Evolutionary conservation across 2,329 filamentous ascomycete species (phyloP).

Genomic region (Rasamsonia emersonii): DNA sequence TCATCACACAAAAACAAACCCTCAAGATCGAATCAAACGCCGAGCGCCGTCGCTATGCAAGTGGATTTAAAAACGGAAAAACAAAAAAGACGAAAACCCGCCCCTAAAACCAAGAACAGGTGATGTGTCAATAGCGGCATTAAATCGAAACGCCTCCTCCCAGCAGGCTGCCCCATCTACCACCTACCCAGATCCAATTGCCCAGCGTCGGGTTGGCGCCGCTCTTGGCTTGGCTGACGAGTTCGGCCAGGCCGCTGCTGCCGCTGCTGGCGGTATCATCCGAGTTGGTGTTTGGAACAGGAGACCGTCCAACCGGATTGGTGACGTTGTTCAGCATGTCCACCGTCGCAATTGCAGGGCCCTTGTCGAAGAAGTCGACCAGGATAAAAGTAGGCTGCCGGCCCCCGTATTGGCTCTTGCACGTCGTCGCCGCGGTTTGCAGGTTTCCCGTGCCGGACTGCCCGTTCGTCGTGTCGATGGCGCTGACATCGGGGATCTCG

Average conservation of each 20-base stretch:
- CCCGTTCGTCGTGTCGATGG: slow-evolving; percentile 58
- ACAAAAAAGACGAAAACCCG: background rate
- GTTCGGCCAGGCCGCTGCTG: slow-evolving; percentile 24
- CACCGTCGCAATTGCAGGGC: slow-evolving; percentile 59
- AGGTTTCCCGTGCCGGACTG: slow-evolving; percentile 49
- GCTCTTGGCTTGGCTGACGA: slow-evolving; percentile 28
- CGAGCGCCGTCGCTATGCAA: no score
- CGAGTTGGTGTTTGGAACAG: slow-evolving; percentile 20
- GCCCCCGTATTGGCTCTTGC: slow-evolving; percentile 48
- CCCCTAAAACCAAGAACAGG: slow-evolving; percentile 3
- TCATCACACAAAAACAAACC: no score
- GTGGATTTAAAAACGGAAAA: slow-evolving; percentile 1
- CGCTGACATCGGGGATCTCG: slow-evolving; percentile 52
- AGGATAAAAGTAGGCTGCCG: slow-evolving; percentile 61
- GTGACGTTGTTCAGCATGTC: slow-evolving; percentile 58
- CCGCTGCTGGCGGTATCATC: slow-evolving; percentile 16
- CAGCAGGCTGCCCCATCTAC: slow-evolving; percentile 31
- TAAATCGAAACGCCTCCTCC: slow-evolving; percentile 32
- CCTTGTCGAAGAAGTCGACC: slow-evolving; percentile 72
- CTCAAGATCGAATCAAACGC: no score
- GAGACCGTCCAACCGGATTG: slow-evolving; percentile 35
- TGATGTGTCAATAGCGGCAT: slow-evolving; percentile 2
- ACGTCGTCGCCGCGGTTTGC: slow-evolving; percentile 42
- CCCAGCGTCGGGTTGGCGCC: slow-evolving; percentile 31
- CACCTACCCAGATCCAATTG: slow-evolving; percentile 38